A percentile compares a stretch with the other conserved stretches of the same genome.
Evolutionary conservation across 2,329 filamentous ascomycete species (phyloP).

Genomic region (Calonectria pteridis): DNA sequence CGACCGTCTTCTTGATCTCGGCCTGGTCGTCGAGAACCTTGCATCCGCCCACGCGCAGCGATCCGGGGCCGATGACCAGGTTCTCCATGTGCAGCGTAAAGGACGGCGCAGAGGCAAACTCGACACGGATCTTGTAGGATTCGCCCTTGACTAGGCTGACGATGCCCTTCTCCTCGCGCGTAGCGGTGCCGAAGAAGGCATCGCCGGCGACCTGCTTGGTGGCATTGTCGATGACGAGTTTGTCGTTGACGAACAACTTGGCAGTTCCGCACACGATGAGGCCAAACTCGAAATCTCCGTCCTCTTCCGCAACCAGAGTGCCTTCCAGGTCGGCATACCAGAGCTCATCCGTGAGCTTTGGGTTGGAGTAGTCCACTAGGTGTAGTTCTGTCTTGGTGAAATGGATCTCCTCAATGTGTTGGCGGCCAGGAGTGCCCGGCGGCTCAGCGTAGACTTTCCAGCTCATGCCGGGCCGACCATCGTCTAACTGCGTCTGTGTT

Average conservation of each 20-base stretch:
- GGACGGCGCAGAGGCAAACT: conserved; percentile 71
- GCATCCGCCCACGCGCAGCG: conserved; percentile 72
- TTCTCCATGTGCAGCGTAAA: conserved; percentile 65
- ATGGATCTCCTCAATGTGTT: conserved; percentile 64
- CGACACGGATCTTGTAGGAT: conserved; percentile 69
- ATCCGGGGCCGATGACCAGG: conserved; percentile 68
- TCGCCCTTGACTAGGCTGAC: conserved; percentile 70
- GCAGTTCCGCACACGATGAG: conserved; percentile 75
- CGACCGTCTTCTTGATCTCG: conserved; percentile 75
- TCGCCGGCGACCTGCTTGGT: conserved; percentile 73
- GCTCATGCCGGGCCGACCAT: conserved; percentile 69
- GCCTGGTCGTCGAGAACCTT: conserved; percentile 68
- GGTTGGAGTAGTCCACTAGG: conserved; percentile 64
- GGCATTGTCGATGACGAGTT: conserved; percentile 74
- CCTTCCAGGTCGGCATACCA: conserved; percentile 75
- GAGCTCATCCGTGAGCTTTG: conserved; percentile 61
- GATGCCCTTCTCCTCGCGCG: conserved; percentile 71
- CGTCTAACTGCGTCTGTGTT: conserved; percentile 60
- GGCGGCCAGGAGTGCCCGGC: conserved; percentile 59
- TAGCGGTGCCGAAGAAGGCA: conserved; percentile 75
- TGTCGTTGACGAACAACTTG: conserved; percentile 72
- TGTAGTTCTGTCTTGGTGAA: conserved; percentile 63
- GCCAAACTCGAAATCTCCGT: conserved; percentile 74
- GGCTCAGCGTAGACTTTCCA: conserved; percentile 74
- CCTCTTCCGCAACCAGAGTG: conserved; percentile 69